Conservation (phyloP, 1,284 basidiomycete species). For the Irpex lacteus region DNA sequence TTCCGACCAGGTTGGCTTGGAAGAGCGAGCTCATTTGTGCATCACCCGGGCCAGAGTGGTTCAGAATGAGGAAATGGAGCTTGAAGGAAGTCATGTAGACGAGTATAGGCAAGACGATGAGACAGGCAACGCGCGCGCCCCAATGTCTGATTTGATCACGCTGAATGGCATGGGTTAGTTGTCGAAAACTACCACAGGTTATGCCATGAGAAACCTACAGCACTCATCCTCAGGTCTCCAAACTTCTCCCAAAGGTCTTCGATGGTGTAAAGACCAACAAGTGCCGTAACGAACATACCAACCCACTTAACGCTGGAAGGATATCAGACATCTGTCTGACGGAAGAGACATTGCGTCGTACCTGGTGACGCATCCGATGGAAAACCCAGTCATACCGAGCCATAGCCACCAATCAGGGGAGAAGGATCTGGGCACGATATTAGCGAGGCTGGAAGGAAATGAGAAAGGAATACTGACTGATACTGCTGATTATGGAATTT, state of each 20-base stretch:
- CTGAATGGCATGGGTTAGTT: conserved; percentile 31
- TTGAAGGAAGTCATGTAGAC: conserved; percentile 97
- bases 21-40: conserved; percentile 98
- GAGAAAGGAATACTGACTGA: conserved; percentile 51
- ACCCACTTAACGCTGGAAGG: conserved; percentile 89
- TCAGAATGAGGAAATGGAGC: conserved; percentile 92
- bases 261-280: conserved; percentile 95
- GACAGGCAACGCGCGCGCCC: conserved; percentile 81
- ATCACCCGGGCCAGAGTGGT: conserved; percentile 93
- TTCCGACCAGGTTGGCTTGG: conserved; percentile 95
- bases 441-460: conserved; percentile 1
- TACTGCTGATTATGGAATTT: conserved; percentile 98
- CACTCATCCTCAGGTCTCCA: conserved; percentile 91
- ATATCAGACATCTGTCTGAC: background rate
- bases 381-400: conserved; percentile 87
- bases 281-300: conserved; percentile 90
- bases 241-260: conserved; percentile 99
- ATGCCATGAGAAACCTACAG: conserved; percentile 49
- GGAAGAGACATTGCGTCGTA: conserved; percentile 25
- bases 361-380: conserved; percentile 95
- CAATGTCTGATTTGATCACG: conserved; percentile 89
- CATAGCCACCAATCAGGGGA: conserved; percentile 97
- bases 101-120: conserved; percentile 87
- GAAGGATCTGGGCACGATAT: conserved; percentile 63
- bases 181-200: background rate